Evolutionary conservation across 225 moss, liverwort and hornwort genomes (phyloP).

Genomic region (Pseudisothecium myosuroides): DNA sequence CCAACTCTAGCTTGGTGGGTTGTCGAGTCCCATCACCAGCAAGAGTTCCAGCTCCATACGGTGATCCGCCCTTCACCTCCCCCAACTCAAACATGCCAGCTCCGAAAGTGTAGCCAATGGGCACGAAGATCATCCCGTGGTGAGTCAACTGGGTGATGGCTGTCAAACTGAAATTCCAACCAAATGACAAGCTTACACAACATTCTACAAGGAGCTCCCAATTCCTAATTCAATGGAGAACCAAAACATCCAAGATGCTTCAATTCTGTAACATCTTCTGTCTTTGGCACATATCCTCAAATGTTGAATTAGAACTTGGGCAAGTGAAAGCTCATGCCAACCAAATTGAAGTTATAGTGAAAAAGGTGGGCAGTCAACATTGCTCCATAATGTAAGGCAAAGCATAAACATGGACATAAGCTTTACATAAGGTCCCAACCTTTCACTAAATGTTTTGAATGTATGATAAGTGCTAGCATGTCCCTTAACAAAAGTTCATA

Average conservation of each 20-base stretch:
- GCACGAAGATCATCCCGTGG: slow-evolving; percentile 45
- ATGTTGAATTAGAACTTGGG: neutral
- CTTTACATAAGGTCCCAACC: neutral
- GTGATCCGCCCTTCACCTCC: slow-evolving; percentile 35
- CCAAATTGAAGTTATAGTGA: neutral
- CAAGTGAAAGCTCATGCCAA: neutral
- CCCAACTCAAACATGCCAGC: slow-evolving; percentile 29
- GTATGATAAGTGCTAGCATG: neutral
- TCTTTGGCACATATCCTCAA: neutral
- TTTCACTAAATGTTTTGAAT: neutral
- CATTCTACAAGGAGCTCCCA: neutral
- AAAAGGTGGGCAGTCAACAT: neutral
- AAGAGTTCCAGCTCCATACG: slow-evolving; percentile 30
- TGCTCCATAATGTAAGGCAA: neutral
- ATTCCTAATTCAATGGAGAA: neutral
- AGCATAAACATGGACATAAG: neutral
- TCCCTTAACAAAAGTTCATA: neutral
- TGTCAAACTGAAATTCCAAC: slow-evolving; percentile 24
- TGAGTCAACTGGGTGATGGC: slow-evolving; percentile 46
- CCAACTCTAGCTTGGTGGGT: slow-evolving; percentile 30
- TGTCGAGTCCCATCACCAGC: slow-evolving; percentile 23
- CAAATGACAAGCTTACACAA: neutral
- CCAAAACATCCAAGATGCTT: neutral
- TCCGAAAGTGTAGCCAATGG: slow-evolving; percentile 45
- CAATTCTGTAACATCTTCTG: neutral